Evolutionary conservation across 208 protist species (phyloP), one percentile per base, ranked within the genome.

Genomic region (Crithidia bombi): DNA sequence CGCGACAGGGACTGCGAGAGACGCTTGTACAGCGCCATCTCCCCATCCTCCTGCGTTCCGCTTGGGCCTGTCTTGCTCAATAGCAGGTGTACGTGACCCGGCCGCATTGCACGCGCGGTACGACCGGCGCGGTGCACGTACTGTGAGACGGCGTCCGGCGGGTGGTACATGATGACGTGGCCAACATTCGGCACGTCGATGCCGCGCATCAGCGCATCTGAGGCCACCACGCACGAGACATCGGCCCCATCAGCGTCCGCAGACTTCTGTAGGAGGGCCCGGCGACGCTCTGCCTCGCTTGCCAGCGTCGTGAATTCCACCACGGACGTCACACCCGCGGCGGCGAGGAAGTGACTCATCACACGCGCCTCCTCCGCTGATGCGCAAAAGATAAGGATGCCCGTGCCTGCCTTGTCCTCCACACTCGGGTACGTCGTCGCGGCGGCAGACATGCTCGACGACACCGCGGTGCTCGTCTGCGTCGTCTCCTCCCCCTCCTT

Each of bases 71-170:
- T 79, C 63, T 94, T 96, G 66, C 78, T 87, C 21, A 96, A 80
- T 33, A 96, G 65, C 51, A 94, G 57, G 73, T 96, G 86, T 26
- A 94, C 52, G 51, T 94, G 89, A 3, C 92, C 92, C 0, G 75
- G 77, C 11, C 86, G 81, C 86, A 93, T 87, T 21, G 98, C 98
- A 44, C 98, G 87, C 5, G 97, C 98, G 28, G 98, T 99, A 41
- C 98, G 91, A 9, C 98, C 98, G 4, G 97, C 91, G 23, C 98
- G 87, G 66, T 99, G 98, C 36, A 99, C 96, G 70, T 99, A 99
- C 75, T 99, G 95, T 59, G 98, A 95, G 12, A 97, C 59, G 21
- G 83, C 86, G 26, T 85, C 79, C 0, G 93, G 95, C 6, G 89
- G 70, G 69, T 93, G 87, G 82, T 97, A 97, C 82, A 95, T 96